Evolutionary conservation across 495 filamentous ascomycete genomes (phyloP).

Genomic region (Choiromyces venosus): DNA sequence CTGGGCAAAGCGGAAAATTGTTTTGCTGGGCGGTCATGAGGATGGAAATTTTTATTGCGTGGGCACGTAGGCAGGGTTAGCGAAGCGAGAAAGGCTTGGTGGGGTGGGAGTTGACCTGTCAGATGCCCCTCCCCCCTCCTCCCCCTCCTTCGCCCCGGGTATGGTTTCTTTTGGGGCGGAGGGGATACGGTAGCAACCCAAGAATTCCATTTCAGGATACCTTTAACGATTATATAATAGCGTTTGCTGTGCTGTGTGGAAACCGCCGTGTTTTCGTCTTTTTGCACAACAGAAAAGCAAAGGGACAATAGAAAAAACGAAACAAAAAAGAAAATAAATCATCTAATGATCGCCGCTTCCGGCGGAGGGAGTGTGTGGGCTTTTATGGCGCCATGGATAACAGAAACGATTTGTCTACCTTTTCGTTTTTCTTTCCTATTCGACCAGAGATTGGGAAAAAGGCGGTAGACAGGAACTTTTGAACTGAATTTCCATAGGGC

Average conservation of each 20-base stretch:
- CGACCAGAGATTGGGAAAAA: neutral
- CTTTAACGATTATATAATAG: constrained; percentile 29
- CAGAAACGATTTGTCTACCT: neutral
- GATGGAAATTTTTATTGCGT: constrained; percentile 30
- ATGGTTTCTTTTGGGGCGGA: neutral
- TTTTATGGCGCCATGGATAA: neutral
- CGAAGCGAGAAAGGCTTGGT: constrained; percentile 12
- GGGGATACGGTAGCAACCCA: constrained; percentile 18
- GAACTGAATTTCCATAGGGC: constrained; percentile 20
- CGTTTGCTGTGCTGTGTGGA: constrained; percentile 15
- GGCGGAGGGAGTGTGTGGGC: neutral
- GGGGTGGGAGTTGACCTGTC: constrained; percentile 37
- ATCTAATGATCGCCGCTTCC: neutral
- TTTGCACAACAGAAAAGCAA: neutral
- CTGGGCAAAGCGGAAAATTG: constrained; percentile 34
- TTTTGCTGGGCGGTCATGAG: constrained; percentile 35
- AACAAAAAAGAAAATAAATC: neutral
- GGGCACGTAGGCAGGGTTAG: constrained; percentile 6
- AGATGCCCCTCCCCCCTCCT: constrained; percentile 21
- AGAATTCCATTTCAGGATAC: constrained; percentile 17
- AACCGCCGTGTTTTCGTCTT: constrained; percentile 18
- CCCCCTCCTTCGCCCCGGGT: no score
- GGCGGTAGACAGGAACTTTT: neutral
- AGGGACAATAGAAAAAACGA: neutral
- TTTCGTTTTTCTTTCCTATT: neutral